Base-by-base conservation (phyloP, 1,139 yeast genomes). In the Geotrichum histeridarum region DNA sequence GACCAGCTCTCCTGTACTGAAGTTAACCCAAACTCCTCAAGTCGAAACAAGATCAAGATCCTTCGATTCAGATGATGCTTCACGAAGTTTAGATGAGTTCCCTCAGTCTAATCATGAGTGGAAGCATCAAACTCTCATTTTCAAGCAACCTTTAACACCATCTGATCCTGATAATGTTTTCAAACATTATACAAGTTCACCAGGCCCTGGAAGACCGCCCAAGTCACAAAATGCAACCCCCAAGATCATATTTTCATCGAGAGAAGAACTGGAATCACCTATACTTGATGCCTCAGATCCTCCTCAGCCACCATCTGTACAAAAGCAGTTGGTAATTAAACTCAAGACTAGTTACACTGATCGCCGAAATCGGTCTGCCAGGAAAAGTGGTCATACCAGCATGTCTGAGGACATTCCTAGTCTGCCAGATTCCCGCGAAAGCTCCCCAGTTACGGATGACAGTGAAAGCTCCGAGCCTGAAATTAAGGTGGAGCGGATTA, bases 121-220 rank as follows among this genome's bases (percentile, higher is more conserved):
- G 47, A 32, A 33, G 31, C 27, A 18, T 8, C 47, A 43, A 32
- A 30, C 37, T 32, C 36, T 43, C 8, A 18, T 43, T 43, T 43
- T 43, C 14, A 43, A 43, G 32, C 47, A 43, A 22, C 47, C 47
- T n/a, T 14, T 43, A 17, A 43, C 47, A 31, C 47, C 47, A 11
- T 32, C 47, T 5, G 47, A 43, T n/a, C 47, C 47, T n/a, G 47
- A 43, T 32, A 43, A 43, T 32, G 38, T 43, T 15, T 43, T 43
- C 8, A 32, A 18, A 27, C 47, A 32, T 8, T 31, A 43, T 32
- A 8, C 47, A 37, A 37, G 15, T 8, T 17, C 39, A 3, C 18
- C 18, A 14, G 39, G n/a, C n/a, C 39, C 15, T n/a, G 15, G 17
- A 22, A 22, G 27, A 5, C 27, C 27, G 15, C 39, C 39, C 15